A percentile compares a stretch with the other conserved stretches of the same genome.
These are phyloP conservation scores for Pezicula neosporulosa DNA, from an alignment of 2,329 filamentous ascomycete species.

Conservation along the genomic window DNA sequence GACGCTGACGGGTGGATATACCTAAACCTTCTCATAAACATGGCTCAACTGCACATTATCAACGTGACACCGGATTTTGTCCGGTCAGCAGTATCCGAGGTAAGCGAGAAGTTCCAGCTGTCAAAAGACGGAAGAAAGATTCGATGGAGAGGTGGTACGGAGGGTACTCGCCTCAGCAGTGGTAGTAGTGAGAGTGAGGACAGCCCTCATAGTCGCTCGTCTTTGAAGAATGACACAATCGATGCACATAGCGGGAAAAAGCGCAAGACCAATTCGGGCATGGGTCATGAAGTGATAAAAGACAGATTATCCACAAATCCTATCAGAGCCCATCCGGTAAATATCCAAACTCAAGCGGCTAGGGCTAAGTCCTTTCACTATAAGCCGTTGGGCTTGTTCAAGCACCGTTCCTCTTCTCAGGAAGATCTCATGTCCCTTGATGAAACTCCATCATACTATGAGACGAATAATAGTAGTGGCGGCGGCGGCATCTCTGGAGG, in stretches of 20 bases:
- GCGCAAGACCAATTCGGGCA: constrained; percentile 14
- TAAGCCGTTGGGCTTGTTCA: constrained; percentile 52
- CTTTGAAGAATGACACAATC: constrained; percentile 18
- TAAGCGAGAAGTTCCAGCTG: constrained; percentile 73
- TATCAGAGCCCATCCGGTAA: not conserved
- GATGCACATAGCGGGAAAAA: constrained; percentile 18
- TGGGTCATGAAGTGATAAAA: not conserved
- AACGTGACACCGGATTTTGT: constrained; percentile 80
- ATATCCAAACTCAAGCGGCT: not conserved
- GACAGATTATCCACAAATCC: constrained; percentile 2
- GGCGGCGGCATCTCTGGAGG: not conserved
- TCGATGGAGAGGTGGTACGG: constrained; percentile 69
- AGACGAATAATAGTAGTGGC: not conserved
- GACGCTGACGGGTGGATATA: constrained; percentile 78
- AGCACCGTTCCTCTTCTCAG: constrained; percentile 43
- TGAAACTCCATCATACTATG: constrained; percentile 37
- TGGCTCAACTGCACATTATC: constrained; percentile 82
- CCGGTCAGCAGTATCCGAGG: constrained; percentile 64
- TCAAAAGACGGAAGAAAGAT: constrained; percentile 76
- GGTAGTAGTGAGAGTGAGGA: constrained; percentile 54
- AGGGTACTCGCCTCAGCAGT: constrained; percentile 63
- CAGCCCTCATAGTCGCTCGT: constrained; percentile 41
- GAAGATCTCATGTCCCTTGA: constrained; percentile 42
- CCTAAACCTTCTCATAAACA: constrained; percentile 73
- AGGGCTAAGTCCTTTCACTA: constrained; percentile 51